Base-by-base conservation (phyloP, 352 stramenopile genomes). In the Elongisporangium senticosum region DNA sequence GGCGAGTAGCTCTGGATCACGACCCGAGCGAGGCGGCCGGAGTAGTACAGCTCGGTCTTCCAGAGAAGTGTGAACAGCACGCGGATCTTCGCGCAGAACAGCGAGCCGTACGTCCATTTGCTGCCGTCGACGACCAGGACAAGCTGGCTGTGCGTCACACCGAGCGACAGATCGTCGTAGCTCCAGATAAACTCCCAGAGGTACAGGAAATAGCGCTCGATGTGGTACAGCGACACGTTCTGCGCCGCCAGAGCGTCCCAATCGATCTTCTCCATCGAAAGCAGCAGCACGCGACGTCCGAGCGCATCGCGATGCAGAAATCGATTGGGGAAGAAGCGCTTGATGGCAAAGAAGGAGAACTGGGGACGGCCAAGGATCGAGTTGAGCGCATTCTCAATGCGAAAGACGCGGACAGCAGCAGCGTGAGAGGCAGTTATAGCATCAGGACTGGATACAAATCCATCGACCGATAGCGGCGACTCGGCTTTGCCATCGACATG, bases 171-270 rank as follows among this genome's bases (percentile, higher is more conserved):
- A 37, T 78, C 71, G 22, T 71, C 54, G 40, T 79, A 79, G 51
- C 68, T 79, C 71, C 71, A 79, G 26, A 79, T 76, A 49, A 72
- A 79, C 51, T 79, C 71, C 61, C 65, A 74, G n/a, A 79, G n/a
- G 60, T 72, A 79, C 39, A 79, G 39, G 49, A 76, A 76, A 39
- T 74, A 69, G 21, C 71, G 68, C 11, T 56, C 58, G 23, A 79
- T 49, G 22, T 74, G 64, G 51, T 68, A 71, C 22, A 49, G 50
- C 4, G 65, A 72, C 15, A 79, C 28, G 20, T 76, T 72, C 55
- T 74, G 62, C 2, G 37, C 24, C 20, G 54, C 48, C 11, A 79
- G 51, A 10, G 49, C 58, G 13, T 54, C 33, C 39, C 63, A 63
- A 43, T 72, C 55, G 1, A 65, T 56, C 2, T 37, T 26, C 17